Percentiles rank a stretch among this genome's conserved stretches.
Evolutionary conservation across 495 filamentous ascomycete species (phyloP).

Genomic region (Jackrogersella minutella): DNA sequence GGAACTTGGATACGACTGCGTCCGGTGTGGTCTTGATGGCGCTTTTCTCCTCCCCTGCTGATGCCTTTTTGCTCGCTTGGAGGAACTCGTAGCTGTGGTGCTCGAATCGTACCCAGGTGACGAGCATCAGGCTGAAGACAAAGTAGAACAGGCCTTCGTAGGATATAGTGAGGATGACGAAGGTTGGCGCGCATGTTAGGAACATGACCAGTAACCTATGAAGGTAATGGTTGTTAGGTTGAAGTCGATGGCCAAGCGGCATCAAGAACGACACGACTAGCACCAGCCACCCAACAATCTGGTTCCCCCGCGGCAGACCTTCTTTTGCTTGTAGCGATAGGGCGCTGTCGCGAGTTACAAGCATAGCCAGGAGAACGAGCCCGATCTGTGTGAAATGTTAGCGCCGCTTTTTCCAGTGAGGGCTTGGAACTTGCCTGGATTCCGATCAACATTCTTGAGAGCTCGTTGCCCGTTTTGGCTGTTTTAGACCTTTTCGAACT

Average conservation of each 20-base stretch:
- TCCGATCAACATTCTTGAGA: constrained; percentile 54
- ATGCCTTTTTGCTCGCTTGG: constrained; percentile 44
- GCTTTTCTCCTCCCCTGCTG: constrained; percentile 36
- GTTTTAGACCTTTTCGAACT: constrained; percentile 39
- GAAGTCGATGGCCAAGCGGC: constrained; percentile 81
- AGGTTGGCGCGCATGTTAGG: constrained; percentile 90
- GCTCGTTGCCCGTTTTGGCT: constrained; percentile 35
- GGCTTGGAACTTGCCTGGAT: constrained; percentile 46
- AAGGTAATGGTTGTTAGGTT: constrained; percentile 87
- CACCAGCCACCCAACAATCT: constrained; percentile 85
- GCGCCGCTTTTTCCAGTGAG: constrained; percentile 26
- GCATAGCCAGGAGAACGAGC: constrained; percentile 81
- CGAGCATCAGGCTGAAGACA: constrained; percentile 80
- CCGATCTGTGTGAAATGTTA: constrained; percentile 65
- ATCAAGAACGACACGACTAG: constrained; percentile 82
- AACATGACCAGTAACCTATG: constrained; percentile 91
- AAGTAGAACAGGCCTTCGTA: constrained; percentile 98
- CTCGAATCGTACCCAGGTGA: constrained; percentile 91
- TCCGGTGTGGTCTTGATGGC: constrained; percentile 27
- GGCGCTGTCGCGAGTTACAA: constrained; percentile 84
- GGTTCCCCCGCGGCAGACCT: constrained; percentile 90
- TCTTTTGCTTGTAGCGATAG: constrained; percentile 83
- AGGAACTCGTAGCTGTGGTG: constrained; percentile 73
- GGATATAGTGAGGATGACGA: constrained; percentile 96
- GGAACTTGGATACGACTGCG: constrained; percentile 57